Percentiles rank a stretch among this genome's conserved stretches.
phyloP scores from a whole-genome alignment of 768 basidiomycete genomes.

The Pholiota conissans region DNA sequence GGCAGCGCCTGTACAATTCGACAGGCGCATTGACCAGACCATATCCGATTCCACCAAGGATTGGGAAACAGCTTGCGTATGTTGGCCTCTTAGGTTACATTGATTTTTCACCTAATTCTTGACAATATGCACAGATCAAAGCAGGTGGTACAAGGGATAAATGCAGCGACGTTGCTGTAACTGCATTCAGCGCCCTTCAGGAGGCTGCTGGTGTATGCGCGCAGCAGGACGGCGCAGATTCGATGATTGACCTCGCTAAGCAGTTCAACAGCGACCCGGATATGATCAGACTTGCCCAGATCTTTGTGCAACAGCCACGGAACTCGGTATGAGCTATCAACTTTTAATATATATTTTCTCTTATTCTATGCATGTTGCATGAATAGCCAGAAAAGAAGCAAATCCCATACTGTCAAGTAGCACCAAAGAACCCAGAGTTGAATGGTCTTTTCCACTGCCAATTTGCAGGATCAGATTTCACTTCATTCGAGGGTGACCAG shows the following conservation, averaged over 20 bases:
- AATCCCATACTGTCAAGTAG: slow-evolving; percentile 45
- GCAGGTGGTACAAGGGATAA: slow-evolving; percentile 42
- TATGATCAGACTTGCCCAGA: slow-evolving; percentile 43
- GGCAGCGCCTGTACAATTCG: slow-evolving; percentile 26
- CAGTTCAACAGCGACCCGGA: slow-evolving; percentile 37
- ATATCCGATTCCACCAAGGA: slow-evolving; percentile 41
- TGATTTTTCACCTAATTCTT: background rate
- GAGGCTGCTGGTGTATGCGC: slow-evolving; percentile 42
- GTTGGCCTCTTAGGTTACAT: slow-evolving; percentile 15
- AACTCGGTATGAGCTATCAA: slow-evolving; percentile 35
- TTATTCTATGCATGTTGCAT: background rate
- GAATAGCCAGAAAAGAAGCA: slow-evolving; percentile 37
- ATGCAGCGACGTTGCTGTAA: slow-evolving; percentile 47
- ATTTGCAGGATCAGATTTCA: slow-evolving; percentile 37
- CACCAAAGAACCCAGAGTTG: slow-evolving; percentile 45
- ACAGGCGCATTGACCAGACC: slow-evolving; percentile 46
- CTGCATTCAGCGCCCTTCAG: slow-evolving; percentile 45
- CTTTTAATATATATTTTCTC: background rate
- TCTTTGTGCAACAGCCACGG: slow-evolving; percentile 47
- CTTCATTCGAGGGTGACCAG: slow-evolving; percentile 40
- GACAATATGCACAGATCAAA: slow-evolving; percentile 24
- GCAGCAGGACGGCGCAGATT: slow-evolving; percentile 50
- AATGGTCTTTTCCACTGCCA: slow-evolving; percentile 50
- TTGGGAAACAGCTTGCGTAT: slow-evolving; percentile 51
- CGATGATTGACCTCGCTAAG: slow-evolving; percentile 46